Percentiles rank a stretch among this genome's conserved stretches.
These are phyloP conservation scores for Tubosaeta sp. DNA, from an alignment of 768 basidiomycete genomes.

Conservation along the genomic window DNA sequence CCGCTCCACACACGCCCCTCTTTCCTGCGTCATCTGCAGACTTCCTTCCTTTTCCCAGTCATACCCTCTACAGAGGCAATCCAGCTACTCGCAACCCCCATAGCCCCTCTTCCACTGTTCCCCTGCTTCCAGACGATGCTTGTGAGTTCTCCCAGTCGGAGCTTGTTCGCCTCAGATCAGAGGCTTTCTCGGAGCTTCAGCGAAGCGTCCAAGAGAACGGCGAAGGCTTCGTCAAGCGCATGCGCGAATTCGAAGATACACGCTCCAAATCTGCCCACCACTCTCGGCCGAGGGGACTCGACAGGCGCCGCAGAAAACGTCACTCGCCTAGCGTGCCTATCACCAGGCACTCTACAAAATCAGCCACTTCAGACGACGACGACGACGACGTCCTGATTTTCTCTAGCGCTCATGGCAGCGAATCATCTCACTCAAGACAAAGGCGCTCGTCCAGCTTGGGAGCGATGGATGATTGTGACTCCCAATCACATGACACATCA, in stretches of 20 bases:
- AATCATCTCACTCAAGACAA: conserved; percentile 24
- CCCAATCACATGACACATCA: conserved; percentile 11
- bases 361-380: conserved; percentile 34
- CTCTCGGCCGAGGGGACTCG: conserved; percentile 36
- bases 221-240: conserved; percentile 64
- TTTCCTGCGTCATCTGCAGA: conserved; percentile 49
- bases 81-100: conserved; percentile 8
- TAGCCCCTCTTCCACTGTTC: conserved; percentile 21
- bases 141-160: conserved; percentile 26
- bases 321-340: conserved; percentile 24
- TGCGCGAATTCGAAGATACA: conserved; percentile 66
- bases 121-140: conserved; percentile 17
- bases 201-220: conserved; percentile 59
- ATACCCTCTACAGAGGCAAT: conserved; percentile 7
- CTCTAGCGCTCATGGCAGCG: conserved; percentile 22
- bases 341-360: conserved; percentile 14
- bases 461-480: conserved; percentile 37
- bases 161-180: conserved; percentile 48
- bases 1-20: conserved; percentile 29
- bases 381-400: conserved; percentile 60
- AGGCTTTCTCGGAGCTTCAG: conserved; percentile 63
- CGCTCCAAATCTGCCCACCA: conserved; percentile 40
- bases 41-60: conserved; percentile 41
- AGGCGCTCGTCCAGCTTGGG: conserved; percentile 45
- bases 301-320: conserved; percentile 42